Percentiles rank a stretch among this genome's conserved stretches.
These are phyloP conservation scores for Ogataea chonburiensis DNA, from an alignment of 805 yeast species.

Conservation along the genomic window DNA sequence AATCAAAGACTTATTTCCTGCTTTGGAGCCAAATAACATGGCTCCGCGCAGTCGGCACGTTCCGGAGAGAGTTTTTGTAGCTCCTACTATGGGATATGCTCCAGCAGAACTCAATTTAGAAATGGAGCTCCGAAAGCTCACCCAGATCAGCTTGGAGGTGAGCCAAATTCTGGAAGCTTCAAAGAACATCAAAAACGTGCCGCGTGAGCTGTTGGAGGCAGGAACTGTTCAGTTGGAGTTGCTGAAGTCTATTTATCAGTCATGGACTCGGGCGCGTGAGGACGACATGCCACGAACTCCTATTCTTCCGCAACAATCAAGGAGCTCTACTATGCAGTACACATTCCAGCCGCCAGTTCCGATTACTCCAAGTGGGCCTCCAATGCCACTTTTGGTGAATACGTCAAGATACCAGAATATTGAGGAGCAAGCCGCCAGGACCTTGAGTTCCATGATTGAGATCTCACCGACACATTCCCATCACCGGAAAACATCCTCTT, in stretches of 20 bases:
- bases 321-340: conserved; percentile 8
- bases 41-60: conserved; percentile 9
- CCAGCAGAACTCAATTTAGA: conserved; percentile 11
- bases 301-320: conserved; percentile 5
- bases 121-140: conserved; percentile 17
- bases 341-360: conserved; percentile 6
- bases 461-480: conserved; percentile 4
- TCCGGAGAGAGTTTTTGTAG: conserved; percentile 2
- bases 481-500: conserved; percentile 6
- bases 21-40: conserved; percentile 11
- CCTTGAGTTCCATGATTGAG: conserved; percentile 29
- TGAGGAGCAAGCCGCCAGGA: conserved; percentile 32
- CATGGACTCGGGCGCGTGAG: conserved; percentile 19
- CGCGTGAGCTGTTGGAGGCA: conserved; percentile 20
- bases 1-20: conserved; percentile 25
- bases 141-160: conserved; percentile 21
- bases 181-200: conserved; percentile 14
- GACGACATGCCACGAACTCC: conserved; percentile 13
- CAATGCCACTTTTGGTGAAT: conserved; percentile 5
- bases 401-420: conserved; percentile 17
- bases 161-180: conserved; percentile 16
- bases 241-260: conserved; percentile 16
- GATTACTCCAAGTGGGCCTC: conserved; percentile 2
- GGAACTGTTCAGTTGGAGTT: conserved; percentile 20
- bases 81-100: conserved; percentile 6